phyloP scores from a whole-genome alignment of 257 asterid species.

The Nicotiana knightiana region DNA sequence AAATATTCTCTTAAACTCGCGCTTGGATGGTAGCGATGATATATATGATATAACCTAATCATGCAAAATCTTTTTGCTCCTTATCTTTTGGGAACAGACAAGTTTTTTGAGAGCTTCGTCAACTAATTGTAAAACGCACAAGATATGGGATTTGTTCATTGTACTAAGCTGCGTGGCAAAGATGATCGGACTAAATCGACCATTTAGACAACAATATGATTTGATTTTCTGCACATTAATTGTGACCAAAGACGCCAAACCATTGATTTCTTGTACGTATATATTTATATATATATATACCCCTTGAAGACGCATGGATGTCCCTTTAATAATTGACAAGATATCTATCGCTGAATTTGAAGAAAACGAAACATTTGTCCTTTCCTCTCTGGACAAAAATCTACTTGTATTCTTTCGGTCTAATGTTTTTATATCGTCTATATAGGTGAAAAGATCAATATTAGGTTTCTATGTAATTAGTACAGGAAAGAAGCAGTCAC shows the following conservation, averaged over 20 bases:
- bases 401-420: not conserved
- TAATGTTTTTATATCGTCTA: not conserved
- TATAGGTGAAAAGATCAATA: not conserved
- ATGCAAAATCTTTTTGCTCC: not conserved
- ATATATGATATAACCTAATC: not conserved
- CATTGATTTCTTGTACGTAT: constrained; percentile 9
- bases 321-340: not conserved
- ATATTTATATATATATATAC: not conserved
- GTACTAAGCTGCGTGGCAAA: not conserved
- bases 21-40: too few relatives aligned
- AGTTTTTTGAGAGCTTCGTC: not conserved
- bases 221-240: not conserved
- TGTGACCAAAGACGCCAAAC: not conserved
- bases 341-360: not conserved
- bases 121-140: not conserved
- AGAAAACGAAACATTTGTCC: not conserved
- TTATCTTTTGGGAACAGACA: not conserved
- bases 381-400: not conserved
- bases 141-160: not conserved
- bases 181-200: not conserved
- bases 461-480: not conserved
- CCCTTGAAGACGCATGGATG: not conserved
- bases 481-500: not conserved
- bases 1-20: too few relatives aligned
- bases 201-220: not conserved